Evolutionary conservation across 306 rosid genomes (phyloP).

Genomic region (Quercus variabilis): DNA sequence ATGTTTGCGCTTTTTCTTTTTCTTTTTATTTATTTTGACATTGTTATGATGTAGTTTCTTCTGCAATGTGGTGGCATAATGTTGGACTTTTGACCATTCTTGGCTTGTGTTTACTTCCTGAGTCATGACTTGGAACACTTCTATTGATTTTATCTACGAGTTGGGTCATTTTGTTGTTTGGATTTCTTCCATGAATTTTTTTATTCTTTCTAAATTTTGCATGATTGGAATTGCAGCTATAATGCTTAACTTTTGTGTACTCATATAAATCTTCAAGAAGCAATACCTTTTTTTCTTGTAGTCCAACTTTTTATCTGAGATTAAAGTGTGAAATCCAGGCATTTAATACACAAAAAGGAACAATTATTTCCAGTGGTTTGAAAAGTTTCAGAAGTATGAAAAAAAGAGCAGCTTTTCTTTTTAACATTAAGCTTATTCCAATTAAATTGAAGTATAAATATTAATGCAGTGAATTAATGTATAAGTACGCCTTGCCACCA

Average conservation of each 20-base stretch:
- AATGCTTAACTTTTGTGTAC: neutral
- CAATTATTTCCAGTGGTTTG: neutral
- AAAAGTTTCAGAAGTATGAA: neutral
- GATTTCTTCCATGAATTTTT: neutral
- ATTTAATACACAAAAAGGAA: neutral
- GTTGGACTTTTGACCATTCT: neutral
- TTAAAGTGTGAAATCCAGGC: neutral
- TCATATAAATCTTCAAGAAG: neutral
- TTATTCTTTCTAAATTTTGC: neutral
- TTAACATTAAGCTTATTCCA: neutral
- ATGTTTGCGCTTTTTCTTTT: neutral
- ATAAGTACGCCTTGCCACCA: too few relatives aligned
- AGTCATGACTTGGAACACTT: neutral
- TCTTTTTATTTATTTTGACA: neutral
- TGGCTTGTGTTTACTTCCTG: neutral
- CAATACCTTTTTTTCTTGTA: neutral
- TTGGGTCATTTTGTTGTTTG: neutral
- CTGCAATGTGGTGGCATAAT: neutral
- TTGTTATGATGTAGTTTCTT: neutral
- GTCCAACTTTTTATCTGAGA: neutral
- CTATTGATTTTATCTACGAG: neutral
- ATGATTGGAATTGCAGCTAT: neutral
- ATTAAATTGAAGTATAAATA: neutral
- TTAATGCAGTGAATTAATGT: neutral
- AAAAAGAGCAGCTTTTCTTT: neutral